Evolutionary conservation across 1,284 basidiomycete genomes (phyloP).

Genomic region (Boletus mariae): DNA sequence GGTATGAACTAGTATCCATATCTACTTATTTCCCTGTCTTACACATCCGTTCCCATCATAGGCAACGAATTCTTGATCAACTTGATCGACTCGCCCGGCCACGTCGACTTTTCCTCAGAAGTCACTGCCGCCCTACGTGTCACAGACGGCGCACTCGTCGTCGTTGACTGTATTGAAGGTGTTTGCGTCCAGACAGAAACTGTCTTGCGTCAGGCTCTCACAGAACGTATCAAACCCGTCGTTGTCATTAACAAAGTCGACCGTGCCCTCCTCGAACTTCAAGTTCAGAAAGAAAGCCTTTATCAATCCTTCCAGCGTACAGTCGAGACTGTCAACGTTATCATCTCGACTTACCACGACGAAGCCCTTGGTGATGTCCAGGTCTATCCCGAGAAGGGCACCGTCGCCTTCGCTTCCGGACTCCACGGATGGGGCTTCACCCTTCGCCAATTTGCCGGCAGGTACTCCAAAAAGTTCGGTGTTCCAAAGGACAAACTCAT

Average conservation of each 20-base stretch:
- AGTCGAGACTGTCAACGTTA: conserved; percentile 98
- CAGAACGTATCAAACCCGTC: conserved; percentile 99
- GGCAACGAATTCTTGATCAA: conserved; percentile 99
- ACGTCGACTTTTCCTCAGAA: conserved; percentile 99
- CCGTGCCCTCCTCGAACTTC: conserved; percentile 97
- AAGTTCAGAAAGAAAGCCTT: conserved; percentile 95
- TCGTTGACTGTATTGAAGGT: conserved; percentile 99
- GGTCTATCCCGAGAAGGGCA: conserved; percentile 98
- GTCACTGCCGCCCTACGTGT: conserved; percentile 99
- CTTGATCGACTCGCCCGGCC: conserved; percentile 99
- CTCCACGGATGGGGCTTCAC: conserved; percentile 99
- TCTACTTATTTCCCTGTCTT: conserved; percentile 16
- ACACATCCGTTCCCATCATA: conserved; percentile 33
- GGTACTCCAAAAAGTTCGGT: conserved; percentile 99
- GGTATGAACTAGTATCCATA: conserved; percentile 44
- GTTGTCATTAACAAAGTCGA: conserved; percentile 99
- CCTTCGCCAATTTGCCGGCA: conserved; percentile 92
- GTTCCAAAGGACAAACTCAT: conserved; percentile 99
- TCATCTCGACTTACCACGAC: conserved; percentile 98
- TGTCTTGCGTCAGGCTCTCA: conserved; percentile 95
- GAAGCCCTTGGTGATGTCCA: conserved; percentile 94
- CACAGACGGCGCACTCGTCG: conserved; percentile 97
- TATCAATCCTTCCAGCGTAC: conserved; percentile 99
- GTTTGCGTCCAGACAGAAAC: conserved; percentile 99
- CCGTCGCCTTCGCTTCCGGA: conserved; percentile 98